Conservation (phyloP, 2,329 filamentous ascomycete genomes). For the Epichloe coenophiala region DNA sequence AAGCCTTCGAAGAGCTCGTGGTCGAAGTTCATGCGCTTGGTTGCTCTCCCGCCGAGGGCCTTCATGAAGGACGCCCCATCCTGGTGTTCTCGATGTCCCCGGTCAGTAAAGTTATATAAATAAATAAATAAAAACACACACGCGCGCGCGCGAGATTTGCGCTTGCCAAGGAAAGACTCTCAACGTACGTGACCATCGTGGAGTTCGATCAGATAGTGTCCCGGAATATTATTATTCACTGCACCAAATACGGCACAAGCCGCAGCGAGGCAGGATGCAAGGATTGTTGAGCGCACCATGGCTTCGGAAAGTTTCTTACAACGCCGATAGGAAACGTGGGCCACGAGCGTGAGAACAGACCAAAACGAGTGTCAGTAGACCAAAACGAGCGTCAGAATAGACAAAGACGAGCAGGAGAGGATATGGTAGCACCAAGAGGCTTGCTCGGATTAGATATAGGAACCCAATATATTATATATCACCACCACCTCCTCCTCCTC, state of each 20-base stretch:
- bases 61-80: slow-evolving; percentile 1
- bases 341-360: background rate
- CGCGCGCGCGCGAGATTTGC: background rate
- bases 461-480: too few species aligned
- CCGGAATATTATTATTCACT: slow-evolving; percentile 20
- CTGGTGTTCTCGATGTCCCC: background rate
- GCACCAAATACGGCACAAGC: slow-evolving; percentile 16
- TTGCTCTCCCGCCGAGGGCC: slow-evolving; percentile 14
- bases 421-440: background rate
- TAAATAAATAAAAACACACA: too few species aligned
- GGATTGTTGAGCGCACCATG: slow-evolving; percentile 7
- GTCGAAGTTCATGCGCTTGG: slow-evolving; percentile 10
- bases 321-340: background rate
- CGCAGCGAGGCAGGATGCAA: slow-evolving; percentile 6
- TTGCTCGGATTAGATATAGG: too few species aligned
- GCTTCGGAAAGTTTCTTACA: background rate
- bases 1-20: slow-evolving; percentile 38
- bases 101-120: background rate
- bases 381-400: background rate
- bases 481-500: too few species aligned
- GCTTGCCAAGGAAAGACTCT: too few species aligned
- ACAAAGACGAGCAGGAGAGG: background rate
- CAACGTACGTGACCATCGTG: slow-evolving; percentile 28
- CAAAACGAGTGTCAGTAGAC: too few species aligned
- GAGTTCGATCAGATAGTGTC: slow-evolving; percentile 37